These are phyloP conservation scores for Pouteria glomerata DNA, from an alignment of 148 eudicot species.

Conservation along the genomic window DNA sequence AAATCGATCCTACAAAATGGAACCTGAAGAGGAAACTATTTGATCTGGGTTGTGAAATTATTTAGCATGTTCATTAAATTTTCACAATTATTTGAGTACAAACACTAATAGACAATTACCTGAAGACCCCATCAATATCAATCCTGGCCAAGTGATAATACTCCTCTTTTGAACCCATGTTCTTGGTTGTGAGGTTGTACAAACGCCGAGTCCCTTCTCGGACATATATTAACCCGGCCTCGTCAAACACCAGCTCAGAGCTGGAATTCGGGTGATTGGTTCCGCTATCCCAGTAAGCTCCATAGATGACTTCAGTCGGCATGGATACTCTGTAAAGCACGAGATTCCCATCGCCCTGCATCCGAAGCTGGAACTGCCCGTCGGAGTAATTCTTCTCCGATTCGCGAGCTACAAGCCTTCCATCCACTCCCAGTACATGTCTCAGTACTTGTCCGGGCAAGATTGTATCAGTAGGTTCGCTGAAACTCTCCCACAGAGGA, in stretches of 20 bases:
- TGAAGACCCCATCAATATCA: slow-evolving; percentile 36
- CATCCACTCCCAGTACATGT: slow-evolving; percentile 2
- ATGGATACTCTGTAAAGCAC: slow-evolving; percentile 16
- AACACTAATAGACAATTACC: too few species aligned
- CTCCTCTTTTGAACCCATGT: background rate
- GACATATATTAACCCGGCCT: slow-evolving; percentile 20
- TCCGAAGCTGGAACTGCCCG: slow-evolving; percentile 16
- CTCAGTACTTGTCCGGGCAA: slow-evolving; percentile 31
- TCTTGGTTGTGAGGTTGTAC: background rate
- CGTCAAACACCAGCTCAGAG: slow-evolving; percentile 15
- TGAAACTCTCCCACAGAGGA: slow-evolving; percentile 25
- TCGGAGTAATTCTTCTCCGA: slow-evolving; percentile 18
- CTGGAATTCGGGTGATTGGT: slow-evolving; percentile 3
- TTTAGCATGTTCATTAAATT: too few species aligned
- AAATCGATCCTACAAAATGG: too few species aligned
- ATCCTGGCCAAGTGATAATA: slow-evolving; percentile 26
- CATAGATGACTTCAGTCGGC: slow-evolving; percentile 13
- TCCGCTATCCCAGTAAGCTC: background rate
- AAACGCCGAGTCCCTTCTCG: slow-evolving; percentile 10
- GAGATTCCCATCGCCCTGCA: slow-evolving; percentile 20
- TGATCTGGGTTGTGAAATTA: too few species aligned
- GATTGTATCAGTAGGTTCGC: slow-evolving; percentile 24
- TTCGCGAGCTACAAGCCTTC: slow-evolving; percentile 20
- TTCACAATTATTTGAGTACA: too few species aligned
- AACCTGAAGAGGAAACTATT: too few species aligned